Evolutionary conservation across 2,329 filamentous ascomycete species (phyloP).

Genomic region (Fusarium sp.): DNA sequence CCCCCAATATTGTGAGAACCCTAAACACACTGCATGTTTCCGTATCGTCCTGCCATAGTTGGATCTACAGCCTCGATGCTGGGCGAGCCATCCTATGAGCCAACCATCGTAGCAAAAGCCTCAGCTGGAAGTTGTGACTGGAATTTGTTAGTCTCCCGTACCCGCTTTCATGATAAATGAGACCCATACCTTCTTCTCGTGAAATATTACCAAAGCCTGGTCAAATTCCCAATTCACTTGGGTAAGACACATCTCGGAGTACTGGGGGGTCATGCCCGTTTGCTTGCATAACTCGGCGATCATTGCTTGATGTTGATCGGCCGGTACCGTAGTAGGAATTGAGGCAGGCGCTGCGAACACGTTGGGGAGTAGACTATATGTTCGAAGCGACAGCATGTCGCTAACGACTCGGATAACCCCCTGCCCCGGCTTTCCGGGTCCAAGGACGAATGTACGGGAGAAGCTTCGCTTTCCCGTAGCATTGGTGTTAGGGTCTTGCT

Average conservation of each 20-base stretch:
- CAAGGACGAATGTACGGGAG: conserved; percentile 81
- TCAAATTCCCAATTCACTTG: conserved; percentile 84
- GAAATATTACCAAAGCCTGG: conserved; percentile 77
- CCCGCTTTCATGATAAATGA: background rate
- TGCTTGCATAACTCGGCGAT: conserved; percentile 78
- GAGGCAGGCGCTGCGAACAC: conserved; percentile 47
- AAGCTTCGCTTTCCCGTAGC: conserved; percentile 77
- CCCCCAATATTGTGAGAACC: background rate
- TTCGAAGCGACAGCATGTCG: conserved; percentile 79
- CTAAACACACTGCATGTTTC: conserved; percentile 3
- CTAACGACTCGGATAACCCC: conserved; percentile 78
- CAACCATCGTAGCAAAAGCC: conserved; percentile 51
- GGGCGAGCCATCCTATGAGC: conserved; percentile 21
- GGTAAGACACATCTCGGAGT: conserved; percentile 81
- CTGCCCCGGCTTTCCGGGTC: conserved; percentile 73
- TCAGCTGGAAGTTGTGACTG: conserved; percentile 58
- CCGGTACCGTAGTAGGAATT: conserved; percentile 24
- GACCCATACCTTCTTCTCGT: conserved; percentile 72
- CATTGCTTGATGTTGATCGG: conserved; percentile 71
- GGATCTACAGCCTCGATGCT: background rate
- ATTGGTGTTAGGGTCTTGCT: conserved; percentile 67
- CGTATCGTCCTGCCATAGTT: background rate
- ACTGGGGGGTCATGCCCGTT: conserved; percentile 83
- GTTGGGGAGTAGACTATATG: conserved; percentile 64
- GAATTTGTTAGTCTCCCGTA: conserved; percentile 14